phyloP scores from a whole-genome alignment of 345 rosid genomes.

The Lepidium aucheri region DNA sequence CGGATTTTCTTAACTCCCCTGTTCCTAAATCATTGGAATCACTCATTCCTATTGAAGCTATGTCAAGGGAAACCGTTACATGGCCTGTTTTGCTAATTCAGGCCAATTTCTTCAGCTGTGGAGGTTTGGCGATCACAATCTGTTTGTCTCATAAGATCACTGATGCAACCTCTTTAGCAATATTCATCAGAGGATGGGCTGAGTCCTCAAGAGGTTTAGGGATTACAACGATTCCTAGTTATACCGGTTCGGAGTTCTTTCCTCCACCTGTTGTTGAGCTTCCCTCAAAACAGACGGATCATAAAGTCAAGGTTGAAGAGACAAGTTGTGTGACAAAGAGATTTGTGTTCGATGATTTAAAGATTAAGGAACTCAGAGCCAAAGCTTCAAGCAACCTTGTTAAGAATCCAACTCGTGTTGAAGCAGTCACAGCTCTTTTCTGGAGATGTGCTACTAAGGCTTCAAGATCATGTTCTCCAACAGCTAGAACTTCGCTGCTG shows the following conservation, averaged over 20 bases:
- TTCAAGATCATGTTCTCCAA: slow-evolving; percentile 3
- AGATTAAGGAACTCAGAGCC: slow-evolving; percentile 29
- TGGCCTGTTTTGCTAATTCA: slow-evolving; percentile 32
- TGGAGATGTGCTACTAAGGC: slow-evolving; percentile 26
- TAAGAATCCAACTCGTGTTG: slow-evolving; percentile 29
- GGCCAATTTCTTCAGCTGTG: slow-evolving; percentile 34
- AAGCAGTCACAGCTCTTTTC: slow-evolving; percentile 25
- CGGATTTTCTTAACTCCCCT: slow-evolving; percentile 17
- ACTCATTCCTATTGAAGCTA: slow-evolving; percentile 31
- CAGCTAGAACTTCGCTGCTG: slow-evolving; percentile 7
- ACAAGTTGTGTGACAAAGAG: slow-evolving; percentile 21
- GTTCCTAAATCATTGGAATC: slow-evolving; percentile 18
- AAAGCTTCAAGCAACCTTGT: slow-evolving; percentile 24
- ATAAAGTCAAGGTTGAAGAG: slow-evolving; percentile 5
- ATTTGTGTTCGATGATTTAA: slow-evolving; percentile 35
- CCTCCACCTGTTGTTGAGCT: slow-evolving; percentile 13
- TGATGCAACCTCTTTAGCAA: slow-evolving; percentile 32
- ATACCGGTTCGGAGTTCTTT: slow-evolving; percentile 29
- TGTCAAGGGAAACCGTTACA: slow-evolving; percentile 14
- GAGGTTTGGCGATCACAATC: slow-evolving; percentile 38
- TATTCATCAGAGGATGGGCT: slow-evolving; percentile 39
- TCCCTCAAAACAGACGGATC: not conserved
- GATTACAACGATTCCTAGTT: slow-evolving; percentile 21
- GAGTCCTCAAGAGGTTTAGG: slow-evolving; percentile 11
- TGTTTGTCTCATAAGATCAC: slow-evolving; percentile 36